Percentiles rank a stretch among this genome's conserved stretches.
phyloP scores from a whole-genome alignment of 805 yeast species.

The Pichia nanzhaoensis region DNA sequence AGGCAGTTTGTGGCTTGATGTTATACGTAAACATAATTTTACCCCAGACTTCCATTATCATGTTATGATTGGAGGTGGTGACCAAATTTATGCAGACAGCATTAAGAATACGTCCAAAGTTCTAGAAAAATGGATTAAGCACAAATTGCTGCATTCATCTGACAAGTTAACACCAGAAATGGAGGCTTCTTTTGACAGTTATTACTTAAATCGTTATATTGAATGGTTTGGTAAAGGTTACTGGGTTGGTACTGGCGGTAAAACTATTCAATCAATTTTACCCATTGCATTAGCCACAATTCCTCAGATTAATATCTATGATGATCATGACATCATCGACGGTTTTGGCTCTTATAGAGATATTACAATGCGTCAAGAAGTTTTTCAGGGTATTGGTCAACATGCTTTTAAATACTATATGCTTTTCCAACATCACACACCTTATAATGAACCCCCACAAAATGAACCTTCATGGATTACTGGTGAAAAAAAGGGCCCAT shows the following conservation, averaged over 20 bases:
- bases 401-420: constrained; percentile 80
- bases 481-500: constrained; percentile 55
- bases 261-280: constrained; percentile 57
- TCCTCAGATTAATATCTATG: constrained; percentile 81
- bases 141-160: constrained; percentile 40
- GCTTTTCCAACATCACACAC: constrained; percentile 84
- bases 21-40: constrained; percentile 54
- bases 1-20: constrained; percentile 84
- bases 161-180: constrained; percentile 41
- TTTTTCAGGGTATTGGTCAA: constrained; percentile 67
- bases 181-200: constrained; percentile 49
- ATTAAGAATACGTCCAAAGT: constrained; percentile 52
- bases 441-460: constrained; percentile 37
- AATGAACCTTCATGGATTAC: constrained; percentile 56
- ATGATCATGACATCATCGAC: constrained; percentile 95
- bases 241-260: constrained; percentile 67
- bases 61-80: constrained; percentile 97
- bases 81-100: constrained; percentile 85
- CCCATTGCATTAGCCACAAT: constrained; percentile 76
- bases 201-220: constrained; percentile 66
- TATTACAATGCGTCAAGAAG: constrained; percentile 61
- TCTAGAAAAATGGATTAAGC: constrained; percentile 58
- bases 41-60: constrained; percentile 49
- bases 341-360: constrained; percentile 90
- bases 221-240: constrained; percentile 88